These are phyloP conservation scores for Sugiyamaella sp. DNA, from an alignment of 1,139 yeast species.

Conservation along the genomic window DNA sequence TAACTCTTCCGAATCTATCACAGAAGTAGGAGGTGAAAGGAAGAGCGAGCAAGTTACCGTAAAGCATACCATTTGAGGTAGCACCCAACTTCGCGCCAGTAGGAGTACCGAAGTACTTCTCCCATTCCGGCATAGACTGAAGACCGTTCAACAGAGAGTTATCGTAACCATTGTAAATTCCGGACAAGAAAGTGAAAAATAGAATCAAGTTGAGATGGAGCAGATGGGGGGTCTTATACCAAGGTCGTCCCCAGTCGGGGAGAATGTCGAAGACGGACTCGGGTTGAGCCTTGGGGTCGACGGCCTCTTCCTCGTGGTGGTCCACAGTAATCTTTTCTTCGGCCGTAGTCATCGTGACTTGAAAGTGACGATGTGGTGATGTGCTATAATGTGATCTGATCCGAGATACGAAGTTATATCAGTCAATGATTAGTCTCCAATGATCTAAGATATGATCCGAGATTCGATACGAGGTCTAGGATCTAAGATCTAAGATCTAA, in stretches of 20 bases:
- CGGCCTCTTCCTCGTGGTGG: constrained; percentile 9
- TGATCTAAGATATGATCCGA: background rate
- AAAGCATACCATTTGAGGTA: constrained; percentile 51
- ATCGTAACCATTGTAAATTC: constrained; percentile 56
- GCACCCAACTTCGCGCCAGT: constrained; percentile 51
- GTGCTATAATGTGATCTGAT: background rate
- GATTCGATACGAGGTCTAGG: no score
- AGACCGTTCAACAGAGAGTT: constrained; percentile 56
- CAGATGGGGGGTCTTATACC: constrained; percentile 47
- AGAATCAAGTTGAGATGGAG: constrained; percentile 45
- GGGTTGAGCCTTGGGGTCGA: constrained; percentile 9
- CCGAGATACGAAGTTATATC: no score
- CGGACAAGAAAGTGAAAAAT: constrained; percentile 48
- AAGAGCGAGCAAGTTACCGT: constrained; percentile 18
- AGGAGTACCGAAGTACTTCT: constrained; percentile 45
- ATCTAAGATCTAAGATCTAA: background rate
- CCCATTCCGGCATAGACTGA: constrained; percentile 50
- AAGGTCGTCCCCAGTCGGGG: constrained; percentile 42
- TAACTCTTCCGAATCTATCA: constrained; percentile 54
- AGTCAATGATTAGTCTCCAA: no score
- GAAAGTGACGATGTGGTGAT: no score
- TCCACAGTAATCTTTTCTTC: constrained; percentile 12
- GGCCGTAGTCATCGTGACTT: constrained; percentile 9
- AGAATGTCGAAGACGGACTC: constrained; percentile 24
- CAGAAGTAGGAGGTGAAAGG: constrained; percentile 38